Percentiles rank a stretch among this genome's conserved stretches.
Evolutionary conservation across 2,329 filamentous ascomycete species (phyloP).

Genomic region (Bipolaris cookei): DNA sequence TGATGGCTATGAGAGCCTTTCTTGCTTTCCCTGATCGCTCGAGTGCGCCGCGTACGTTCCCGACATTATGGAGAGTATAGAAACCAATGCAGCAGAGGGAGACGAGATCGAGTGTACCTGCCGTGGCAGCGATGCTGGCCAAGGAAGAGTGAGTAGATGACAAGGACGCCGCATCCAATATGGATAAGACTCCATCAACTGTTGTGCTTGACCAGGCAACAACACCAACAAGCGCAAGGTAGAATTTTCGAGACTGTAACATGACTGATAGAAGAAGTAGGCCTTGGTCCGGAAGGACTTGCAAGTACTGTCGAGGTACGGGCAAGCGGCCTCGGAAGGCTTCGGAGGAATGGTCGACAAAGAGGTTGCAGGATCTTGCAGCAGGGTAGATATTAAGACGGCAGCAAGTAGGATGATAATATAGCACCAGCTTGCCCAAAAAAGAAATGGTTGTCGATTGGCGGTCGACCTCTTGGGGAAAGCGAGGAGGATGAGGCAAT

Average conservation of each 20-base stretch:
- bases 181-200: constrained; percentile 43
- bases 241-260: constrained; percentile 38
- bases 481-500: constrained; percentile 10
- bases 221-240: constrained; percentile 42
- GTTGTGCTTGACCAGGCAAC: constrained; percentile 45
- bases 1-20: constrained; percentile 27
- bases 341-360: neutral
- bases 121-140: constrained; percentile 36
- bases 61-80: constrained; percentile 39
- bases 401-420: constrained; percentile 4
- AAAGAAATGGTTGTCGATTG: constrained; percentile 11
- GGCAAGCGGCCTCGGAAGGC: neutral
- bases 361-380: neutral
- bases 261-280: constrained; percentile 19
- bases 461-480: constrained; percentile 10
- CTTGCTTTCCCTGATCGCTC: constrained; percentile 27
- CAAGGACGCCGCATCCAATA: constrained; percentile 47
- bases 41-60: constrained; percentile 35
- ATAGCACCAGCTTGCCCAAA: constrained; percentile 11
- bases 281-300: constrained; percentile 7
- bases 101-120: constrained; percentile 41
- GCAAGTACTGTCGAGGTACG: constrained; percentile 7
- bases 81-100: constrained; percentile 38
- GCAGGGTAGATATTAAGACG: neutral
- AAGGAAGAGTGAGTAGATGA: constrained; percentile 33